Evolutionary conservation across 176 grass and related monocot species (phyloP).

Genomic region (Aegilops longissima): DNA sequence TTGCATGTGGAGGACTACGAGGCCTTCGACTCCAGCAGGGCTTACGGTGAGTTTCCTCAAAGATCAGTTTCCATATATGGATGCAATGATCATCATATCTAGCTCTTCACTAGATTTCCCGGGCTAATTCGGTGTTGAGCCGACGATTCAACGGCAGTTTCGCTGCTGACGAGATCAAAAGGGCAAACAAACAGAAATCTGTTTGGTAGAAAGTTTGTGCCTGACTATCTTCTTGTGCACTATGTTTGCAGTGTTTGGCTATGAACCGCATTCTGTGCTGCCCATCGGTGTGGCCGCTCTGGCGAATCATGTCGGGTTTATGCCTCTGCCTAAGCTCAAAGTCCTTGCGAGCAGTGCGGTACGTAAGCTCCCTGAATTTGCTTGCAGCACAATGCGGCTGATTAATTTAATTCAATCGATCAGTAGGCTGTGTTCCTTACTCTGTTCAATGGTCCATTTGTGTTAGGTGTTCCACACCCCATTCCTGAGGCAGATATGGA

Average conservation of each 20-base stretch:
- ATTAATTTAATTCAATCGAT: not conserved
- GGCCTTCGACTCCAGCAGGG: slow-evolving; percentile 58
- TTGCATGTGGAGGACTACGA: slow-evolving; percentile 83
- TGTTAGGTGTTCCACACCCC: slow-evolving; percentile 91
- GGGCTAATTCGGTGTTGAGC: not conserved
- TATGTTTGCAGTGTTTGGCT: slow-evolving; percentile 72
- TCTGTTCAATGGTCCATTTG: not conserved
- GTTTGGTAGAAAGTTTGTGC: not conserved
- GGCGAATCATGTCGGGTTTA: slow-evolving; percentile 55
- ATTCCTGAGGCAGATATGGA: slow-evolving; percentile 89
- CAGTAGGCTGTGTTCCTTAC: not conserved
- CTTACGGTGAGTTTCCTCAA: slow-evolving; percentile 55
- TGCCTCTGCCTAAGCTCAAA: slow-evolving; percentile 74
- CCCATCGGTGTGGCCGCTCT: slow-evolving; percentile 64
- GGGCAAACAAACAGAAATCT: not conserved
- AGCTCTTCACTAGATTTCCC: not conserved
- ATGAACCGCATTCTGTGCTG: slow-evolving; percentile 86
- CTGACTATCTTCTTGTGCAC: not conserved
- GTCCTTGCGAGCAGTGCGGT: slow-evolving; percentile 94
- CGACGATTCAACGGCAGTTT: not conserved
- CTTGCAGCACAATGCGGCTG: not conserved
- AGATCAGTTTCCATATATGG: not conserved
- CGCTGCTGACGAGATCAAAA: not conserved
- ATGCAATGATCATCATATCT: slow-evolving; percentile 14
- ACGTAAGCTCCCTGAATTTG: slow-evolving; percentile 21